Evolutionary conservation across 2,329 filamentous ascomycete genomes (phyloP).

Genomic region (Xylaria hypoxylon): DNA sequence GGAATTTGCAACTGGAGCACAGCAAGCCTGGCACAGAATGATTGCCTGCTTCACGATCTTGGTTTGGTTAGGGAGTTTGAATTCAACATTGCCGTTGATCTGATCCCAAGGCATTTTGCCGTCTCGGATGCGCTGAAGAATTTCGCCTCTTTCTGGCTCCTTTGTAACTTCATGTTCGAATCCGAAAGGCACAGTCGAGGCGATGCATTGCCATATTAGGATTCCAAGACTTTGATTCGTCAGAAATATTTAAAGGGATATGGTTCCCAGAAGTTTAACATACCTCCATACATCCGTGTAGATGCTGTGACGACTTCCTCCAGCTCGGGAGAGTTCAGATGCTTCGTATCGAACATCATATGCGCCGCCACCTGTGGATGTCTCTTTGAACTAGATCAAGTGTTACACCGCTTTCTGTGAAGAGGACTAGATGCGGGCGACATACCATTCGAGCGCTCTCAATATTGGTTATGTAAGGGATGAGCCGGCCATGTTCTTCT

Average conservation of each 20-base stretch:
- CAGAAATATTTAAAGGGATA: neutral
- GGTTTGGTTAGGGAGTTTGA: neutral
- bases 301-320: neutral
- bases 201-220: neutral
- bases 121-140: neutral
- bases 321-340: neutral
- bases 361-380: neutral
- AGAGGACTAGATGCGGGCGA: neutral
- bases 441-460: slow-evolving; percentile 7
- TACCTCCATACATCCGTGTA: slow-evolving; percentile 7
- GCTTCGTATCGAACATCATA: slow-evolving; percentile 7
- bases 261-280: neutral
- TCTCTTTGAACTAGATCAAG: neutral
- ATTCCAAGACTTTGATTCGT: neutral
- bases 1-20: neutral
- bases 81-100: neutral
- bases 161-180: neutral
- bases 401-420: neutral
- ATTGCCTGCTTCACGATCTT: neutral
- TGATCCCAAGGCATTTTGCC: neutral
- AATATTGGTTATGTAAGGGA: slow-evolving; percentile 4
- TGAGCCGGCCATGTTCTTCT: neutral
- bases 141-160: neutral
- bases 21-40: neutral
- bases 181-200: neutral